Percentiles rank a stretch among this genome's conserved stretches.
phyloP scores from a whole-genome alignment of 768 basidiomycete genomes.

The Rhodotorula taiwanensis region DNA sequence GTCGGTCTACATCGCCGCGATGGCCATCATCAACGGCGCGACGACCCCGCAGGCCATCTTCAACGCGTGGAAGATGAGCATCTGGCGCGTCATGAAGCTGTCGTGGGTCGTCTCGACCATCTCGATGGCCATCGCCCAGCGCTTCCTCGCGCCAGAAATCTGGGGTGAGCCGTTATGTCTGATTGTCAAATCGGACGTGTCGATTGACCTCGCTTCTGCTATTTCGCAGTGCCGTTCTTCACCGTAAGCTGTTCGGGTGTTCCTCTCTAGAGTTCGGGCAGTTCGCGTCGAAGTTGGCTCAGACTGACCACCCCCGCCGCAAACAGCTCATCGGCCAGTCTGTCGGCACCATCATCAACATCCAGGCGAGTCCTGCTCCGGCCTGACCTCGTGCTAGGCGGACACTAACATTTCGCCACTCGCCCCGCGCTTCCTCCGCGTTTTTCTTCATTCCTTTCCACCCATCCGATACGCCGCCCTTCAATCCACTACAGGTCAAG shows the following conservation, averaged over 20 bases:
- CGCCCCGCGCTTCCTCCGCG: background rate
- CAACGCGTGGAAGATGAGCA: conserved; percentile 50
- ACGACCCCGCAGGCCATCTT: conserved; percentile 61
- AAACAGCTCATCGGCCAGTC: conserved; percentile 23
- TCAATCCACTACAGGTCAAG: conserved; percentile 54
- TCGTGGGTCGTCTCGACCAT: conserved; percentile 73
- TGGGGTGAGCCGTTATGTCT: conserved; percentile 9
- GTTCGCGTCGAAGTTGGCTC: no score
- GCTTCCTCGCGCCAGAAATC: conserved; percentile 63
- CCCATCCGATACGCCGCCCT: conserved; percentile 56
- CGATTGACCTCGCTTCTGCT: no score
- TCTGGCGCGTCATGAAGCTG: conserved; percentile 48
- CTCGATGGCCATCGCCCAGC: conserved; percentile 68
- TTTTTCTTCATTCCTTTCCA: conserved; percentile 9
- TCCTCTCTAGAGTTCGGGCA: background rate
- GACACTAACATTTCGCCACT: background rate
- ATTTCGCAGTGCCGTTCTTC: conserved; percentile 74
- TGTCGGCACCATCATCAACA: conserved; percentile 51
- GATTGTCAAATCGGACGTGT: no score
- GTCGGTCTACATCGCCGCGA: conserved; percentile 55
- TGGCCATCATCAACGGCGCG: conserved; percentile 79
- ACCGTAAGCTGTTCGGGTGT: conserved; percentile 53
- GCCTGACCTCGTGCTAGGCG: background rate
- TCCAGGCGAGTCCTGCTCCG: conserved; percentile 51
- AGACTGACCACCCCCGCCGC: background rate